Evolutionary conservation across 202 grass and related monocot genomes (phyloP).

Genomic region (Panicum hallii): DNA sequence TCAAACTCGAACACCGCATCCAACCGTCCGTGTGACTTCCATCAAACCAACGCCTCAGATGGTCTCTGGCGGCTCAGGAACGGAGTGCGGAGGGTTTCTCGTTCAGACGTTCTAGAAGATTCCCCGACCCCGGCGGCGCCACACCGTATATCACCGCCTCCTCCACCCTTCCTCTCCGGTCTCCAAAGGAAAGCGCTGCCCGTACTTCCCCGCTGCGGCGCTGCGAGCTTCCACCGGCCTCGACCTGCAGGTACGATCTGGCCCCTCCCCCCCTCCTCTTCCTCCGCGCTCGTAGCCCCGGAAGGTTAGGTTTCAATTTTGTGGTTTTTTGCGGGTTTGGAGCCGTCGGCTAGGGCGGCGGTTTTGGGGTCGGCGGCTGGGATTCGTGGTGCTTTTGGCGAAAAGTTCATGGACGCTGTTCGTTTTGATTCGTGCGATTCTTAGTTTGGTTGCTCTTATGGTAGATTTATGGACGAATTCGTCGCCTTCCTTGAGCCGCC

Average conservation of each 20-base stretch:
- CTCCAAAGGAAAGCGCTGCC: neutral
- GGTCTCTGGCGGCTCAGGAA: neutral
- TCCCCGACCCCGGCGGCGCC: neutral
- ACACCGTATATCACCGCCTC: conserved; percentile 5
- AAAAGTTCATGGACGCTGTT: neutral
- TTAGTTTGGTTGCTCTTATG: no score
- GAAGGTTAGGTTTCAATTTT: neutral
- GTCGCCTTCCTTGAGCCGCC: no score
- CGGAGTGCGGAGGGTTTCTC: conserved; percentile 11
- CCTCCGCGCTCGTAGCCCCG: no score
- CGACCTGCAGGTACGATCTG: conserved; percentile 26
- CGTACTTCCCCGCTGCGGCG: neutral
- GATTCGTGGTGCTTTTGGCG: neutral
- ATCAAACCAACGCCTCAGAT: neutral
- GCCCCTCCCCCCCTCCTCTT: no score
- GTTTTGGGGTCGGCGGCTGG: conserved; percentile 1
- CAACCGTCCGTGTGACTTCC: neutral
- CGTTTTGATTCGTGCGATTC: no score
- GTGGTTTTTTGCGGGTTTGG: conserved; percentile 10
- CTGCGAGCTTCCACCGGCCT: neutral
- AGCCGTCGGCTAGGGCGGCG: neutral
- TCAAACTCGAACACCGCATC: neutral
- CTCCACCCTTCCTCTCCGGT: neutral
- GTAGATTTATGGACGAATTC: no score
- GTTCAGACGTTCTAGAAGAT: conserved; percentile 31